Evolutionary conservation across 768 basidiomycete genomes (phyloP).

Genomic region (Clavaria fumosa): DNA sequence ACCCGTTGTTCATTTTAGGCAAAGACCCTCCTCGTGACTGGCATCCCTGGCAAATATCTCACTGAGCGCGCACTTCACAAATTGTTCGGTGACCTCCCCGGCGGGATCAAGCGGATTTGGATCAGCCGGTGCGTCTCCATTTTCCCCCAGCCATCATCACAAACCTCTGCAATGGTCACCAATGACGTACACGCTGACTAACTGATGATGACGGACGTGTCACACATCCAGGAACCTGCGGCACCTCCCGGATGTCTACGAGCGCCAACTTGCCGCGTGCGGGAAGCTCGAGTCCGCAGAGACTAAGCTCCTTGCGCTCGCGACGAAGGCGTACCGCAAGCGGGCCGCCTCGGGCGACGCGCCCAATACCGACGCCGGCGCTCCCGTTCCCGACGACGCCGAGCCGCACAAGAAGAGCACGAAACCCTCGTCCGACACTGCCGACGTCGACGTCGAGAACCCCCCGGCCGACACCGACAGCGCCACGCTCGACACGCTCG

Average conservation of each 20-base stretch:
- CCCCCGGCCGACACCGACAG: no score
- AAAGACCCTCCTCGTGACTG: slow-evolving; percentile 80
- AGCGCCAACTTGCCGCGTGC: slow-evolving; percentile 57
- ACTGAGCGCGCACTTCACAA: slow-evolving; percentile 48
- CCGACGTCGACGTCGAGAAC: slow-evolving; percentile 4
- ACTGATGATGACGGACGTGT: no score
- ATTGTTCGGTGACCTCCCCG: slow-evolving; percentile 73
- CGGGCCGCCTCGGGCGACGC: slow-evolving; percentile 8
- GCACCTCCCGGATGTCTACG: slow-evolving; percentile 70
- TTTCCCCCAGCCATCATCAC: no score
- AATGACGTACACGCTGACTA: no score
- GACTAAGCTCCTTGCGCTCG: slow-evolving; percentile 58
- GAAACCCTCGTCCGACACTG: slow-evolving; percentile 9
- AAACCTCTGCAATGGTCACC: no score
- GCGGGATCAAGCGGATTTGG: slow-evolving; percentile 86
- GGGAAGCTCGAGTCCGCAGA: slow-evolving; percentile 79
- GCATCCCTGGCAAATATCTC: slow-evolving; percentile 68
- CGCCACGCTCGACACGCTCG: slow-evolving; percentile 18
- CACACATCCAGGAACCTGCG: slow-evolving; percentile 38
- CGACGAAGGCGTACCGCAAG: slow-evolving; percentile 53
- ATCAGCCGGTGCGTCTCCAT: slow-evolving; percentile 54
- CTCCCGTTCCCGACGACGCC: slow-evolving; percentile 8
- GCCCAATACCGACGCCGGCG: slow-evolving; percentile 7
- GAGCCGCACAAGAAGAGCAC: slow-evolving; percentile 12
- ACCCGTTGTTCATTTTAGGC: no score